A percentile compares a stretch with the other conserved stretches of the same genome.
phyloP scores from a whole-genome alignment of 768 basidiomycete genomes.

The Tulasnella sp. region DNA sequence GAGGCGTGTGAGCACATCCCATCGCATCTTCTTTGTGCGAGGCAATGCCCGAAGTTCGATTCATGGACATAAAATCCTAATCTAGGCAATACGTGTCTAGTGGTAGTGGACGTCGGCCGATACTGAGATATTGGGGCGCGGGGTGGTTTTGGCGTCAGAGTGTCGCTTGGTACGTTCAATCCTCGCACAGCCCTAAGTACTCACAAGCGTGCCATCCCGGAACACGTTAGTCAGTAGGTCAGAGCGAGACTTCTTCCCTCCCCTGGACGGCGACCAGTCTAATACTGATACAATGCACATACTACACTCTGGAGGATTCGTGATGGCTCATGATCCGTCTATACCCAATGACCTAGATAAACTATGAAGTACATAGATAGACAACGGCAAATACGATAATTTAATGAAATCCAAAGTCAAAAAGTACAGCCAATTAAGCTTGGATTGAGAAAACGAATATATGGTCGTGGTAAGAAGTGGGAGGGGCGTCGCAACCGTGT shows the following conservation, averaged over 20 bases:
- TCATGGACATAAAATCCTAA: neutral
- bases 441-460: neutral
- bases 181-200: neutral
- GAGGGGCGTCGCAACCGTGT: neutral
- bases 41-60: neutral
- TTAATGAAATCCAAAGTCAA: neutral
- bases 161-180: neutral
- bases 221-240: no score
- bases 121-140: neutral
- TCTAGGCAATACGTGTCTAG: neutral
- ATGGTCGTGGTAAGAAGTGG: neutral
- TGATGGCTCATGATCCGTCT: neutral
- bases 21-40: neutral
- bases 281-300: neutral
- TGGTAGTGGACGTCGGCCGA: neutral
- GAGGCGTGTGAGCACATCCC: neutral
- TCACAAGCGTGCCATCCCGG: no score
- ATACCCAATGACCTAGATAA: neutral
- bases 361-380: constrained; percentile 4
- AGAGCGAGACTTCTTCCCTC: neutral
- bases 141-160: no score
- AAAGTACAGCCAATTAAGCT: neutral
- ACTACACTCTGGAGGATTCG: no score
- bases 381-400: neutral
- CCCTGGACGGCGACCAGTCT: neutral